phyloP scores from a whole-genome alignment of 2,329 filamentous ascomycete species.

The Neonectria ditissima region DNA sequence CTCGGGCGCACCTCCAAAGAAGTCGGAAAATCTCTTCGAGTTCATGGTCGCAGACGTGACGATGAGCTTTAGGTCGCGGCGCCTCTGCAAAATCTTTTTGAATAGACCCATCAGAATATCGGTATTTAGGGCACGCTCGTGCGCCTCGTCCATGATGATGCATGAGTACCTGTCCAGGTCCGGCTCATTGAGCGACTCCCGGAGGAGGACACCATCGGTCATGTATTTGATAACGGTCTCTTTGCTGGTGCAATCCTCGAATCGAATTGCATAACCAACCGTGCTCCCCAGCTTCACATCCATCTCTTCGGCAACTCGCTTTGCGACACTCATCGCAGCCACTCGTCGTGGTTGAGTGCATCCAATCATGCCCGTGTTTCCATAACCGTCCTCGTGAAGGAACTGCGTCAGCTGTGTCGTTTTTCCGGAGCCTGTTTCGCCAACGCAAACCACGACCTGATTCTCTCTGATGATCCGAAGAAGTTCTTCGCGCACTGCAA shows the following conservation, averaged over 20 bases:
- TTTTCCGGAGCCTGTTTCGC: conserved; percentile 97
- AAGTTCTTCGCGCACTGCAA: conserved; percentile 94
- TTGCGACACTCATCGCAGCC: conserved; percentile 98
- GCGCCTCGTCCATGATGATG: conserved; percentile 99
- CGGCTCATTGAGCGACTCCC: conserved; percentile 91
- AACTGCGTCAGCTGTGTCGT: conserved; percentile 98
- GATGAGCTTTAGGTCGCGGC: conserved; percentile 93
- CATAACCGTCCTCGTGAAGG: conserved; percentile 94
- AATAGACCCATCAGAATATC: conserved; percentile 98
- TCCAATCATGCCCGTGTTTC: conserved; percentile 87
- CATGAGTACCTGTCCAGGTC: conserved; percentile 97
- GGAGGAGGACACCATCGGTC: conserved; percentile 94
- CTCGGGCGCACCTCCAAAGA: conserved; percentile 95
- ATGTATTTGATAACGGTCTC: conserved; percentile 99
- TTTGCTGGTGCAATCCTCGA: conserved; percentile 97
- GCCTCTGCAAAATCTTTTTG: conserved; percentile 92
- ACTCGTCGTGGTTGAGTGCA: conserved; percentile 97
- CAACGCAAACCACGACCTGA: conserved; percentile 95
- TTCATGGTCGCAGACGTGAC: conserved; percentile 99
- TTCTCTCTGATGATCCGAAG: conserved; percentile 94
- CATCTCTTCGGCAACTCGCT: conserved; percentile 99
- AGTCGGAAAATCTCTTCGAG: conserved; percentile 92
- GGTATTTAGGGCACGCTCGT: conserved; percentile 95
- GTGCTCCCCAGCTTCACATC: conserved; percentile 87
- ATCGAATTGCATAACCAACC: conserved; percentile 97